A percentile compares a stretch with the other conserved stretches of the same genome.
Conservation (phyloP, 768 basidiomycete species). For the Mrakia hoshinonis region DNA sequence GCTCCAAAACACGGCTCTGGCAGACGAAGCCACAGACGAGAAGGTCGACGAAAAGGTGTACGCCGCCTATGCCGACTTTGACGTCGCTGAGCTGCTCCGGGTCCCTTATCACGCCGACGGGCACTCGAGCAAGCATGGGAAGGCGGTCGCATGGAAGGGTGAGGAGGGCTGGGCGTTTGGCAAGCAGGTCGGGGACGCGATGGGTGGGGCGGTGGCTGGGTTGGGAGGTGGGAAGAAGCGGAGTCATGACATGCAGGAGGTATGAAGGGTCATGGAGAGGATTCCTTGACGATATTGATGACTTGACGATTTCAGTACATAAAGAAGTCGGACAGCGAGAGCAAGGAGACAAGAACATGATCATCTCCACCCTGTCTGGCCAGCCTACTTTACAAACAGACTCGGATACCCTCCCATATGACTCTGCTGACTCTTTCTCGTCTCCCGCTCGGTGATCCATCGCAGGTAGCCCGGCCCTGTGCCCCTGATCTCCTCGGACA, state of each 20-base stretch:
- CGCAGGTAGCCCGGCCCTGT: background rate
- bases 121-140: background rate
- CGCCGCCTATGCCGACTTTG: background rate
- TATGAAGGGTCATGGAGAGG: background rate
- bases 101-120: too few species aligned
- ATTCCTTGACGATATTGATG: background rate
- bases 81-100: background rate
- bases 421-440: background rate
- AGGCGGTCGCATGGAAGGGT: background rate
- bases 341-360: too few species aligned
- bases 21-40: background rate
- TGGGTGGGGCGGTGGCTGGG: background rate
- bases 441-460: background rate
- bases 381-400: background rate
- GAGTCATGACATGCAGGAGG: slow-evolving; percentile 11
- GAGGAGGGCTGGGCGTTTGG: background rate
- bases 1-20: slow-evolving; percentile 2
- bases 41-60: slow-evolving; percentile 21
- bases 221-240: slow-evolving; percentile 1
- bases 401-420: background rate
- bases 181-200: background rate
- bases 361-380: too few species aligned
- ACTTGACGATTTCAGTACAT: background rate
- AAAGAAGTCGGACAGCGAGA: background rate
- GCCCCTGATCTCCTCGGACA: background rate